Base-by-base conservation (phyloP, 148 eudicot species). In the Heliamphora exappendiculata region DNA sequence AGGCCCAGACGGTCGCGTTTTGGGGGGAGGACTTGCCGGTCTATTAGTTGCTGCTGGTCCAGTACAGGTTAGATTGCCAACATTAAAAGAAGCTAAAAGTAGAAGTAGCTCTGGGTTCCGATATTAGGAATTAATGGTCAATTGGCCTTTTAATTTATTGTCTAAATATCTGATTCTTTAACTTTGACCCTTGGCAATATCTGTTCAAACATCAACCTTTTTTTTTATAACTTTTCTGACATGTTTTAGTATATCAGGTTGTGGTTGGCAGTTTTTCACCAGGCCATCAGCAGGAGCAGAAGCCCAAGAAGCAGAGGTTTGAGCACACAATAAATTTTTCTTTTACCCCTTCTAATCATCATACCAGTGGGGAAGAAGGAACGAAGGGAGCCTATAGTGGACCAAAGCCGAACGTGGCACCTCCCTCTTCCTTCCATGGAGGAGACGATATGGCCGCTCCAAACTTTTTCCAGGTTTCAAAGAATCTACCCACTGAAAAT, bases 11-110 rank as follows among this genome's bases (percentile, higher is more conserved):
- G 98, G 98, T 9, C 92, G 89, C 37, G 96, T 94, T 37, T 29
- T 90, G 37, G 97, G 97, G 39, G 98, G 97, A 55, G 93, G 96
- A 47, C 87, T 94, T 69, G 97, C 98, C 78, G 98, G 98, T 75
- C 81, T 92, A 71, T 84, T 94, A 39, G 70, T 88, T 28, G 98
- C 98, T 78, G 95, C 96, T 77, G 87, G 93, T 54, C 93, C 98
- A 54, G 88, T 94, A 17, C 97, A 92, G 97, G 98, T 94, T 76
- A 74, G 81, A 44, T 24, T 78, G 1, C 22, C n/a, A n/a, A n/a
- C n/a, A n/a, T n/a, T n/a, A n/a, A 41, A 70, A 29, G 39, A 41
- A 19, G 17, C 33, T 24, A 71, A 71, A n/a, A n/a, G n/a, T 51
- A 5, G n/a, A 66, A 39, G 29, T 39, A 1, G 7, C n/a, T n/a